A percentile compares a stretch with the other conserved stretches of the same genome.
phyloP scores from a whole-genome alignment of 176 grass and related monocot genomes.

The Poa pratensis region DNA sequence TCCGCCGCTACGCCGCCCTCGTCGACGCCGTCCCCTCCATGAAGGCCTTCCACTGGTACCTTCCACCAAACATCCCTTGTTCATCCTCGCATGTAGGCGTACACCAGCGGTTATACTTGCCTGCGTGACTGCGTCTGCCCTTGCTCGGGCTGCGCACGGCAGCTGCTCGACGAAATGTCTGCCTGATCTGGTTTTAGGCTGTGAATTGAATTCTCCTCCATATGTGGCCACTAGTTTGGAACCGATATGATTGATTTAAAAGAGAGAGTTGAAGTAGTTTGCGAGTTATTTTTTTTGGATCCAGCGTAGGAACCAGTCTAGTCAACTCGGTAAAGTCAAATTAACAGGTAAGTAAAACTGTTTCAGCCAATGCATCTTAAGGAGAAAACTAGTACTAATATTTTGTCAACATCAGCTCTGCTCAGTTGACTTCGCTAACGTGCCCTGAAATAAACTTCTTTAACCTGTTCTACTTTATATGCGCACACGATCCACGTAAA shows the following conservation, averaged over 20 bases:
- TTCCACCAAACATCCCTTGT: not conserved
- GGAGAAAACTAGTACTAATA: not conserved
- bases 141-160: not conserved
- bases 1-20: conserved; percentile 79
- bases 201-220: not conserved
- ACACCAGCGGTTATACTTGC: not conserved
- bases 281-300: not conserved
- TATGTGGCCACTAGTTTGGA: not conserved
- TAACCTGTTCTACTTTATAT: not conserved
- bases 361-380: not conserved
- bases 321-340: not conserved
- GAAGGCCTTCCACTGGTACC: conserved; percentile 87
- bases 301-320: not conserved
- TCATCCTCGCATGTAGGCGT: not conserved
- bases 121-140: not conserved
- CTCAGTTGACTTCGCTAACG: not conserved
- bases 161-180: conserved; percentile 35
- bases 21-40: conserved; percentile 69
- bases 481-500: not conserved
- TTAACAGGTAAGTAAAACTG: not conserved
- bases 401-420: not conserved
- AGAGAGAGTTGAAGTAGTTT: not conserved
- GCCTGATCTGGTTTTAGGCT: not conserved
- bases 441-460: not conserved
- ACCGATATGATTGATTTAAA: not conserved